Base-by-base conservation (phyloP, 352 stramenopile genomes). In the Globisporangium apiculatum region DNA sequence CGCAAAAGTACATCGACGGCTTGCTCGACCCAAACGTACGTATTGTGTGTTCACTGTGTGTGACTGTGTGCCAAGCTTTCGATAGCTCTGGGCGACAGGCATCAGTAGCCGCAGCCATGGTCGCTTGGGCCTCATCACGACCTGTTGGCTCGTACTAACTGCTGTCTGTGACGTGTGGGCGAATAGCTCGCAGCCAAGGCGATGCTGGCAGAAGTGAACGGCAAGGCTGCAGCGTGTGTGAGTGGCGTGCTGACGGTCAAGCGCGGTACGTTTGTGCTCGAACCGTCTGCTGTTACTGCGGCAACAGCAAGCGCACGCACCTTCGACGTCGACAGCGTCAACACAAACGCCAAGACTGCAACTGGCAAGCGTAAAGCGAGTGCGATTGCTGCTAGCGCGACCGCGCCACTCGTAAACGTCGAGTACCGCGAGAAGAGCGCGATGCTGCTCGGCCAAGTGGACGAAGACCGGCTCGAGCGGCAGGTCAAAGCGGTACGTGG, bases 1-100 rank as follows among this genome's bases (percentile, higher is more conserved):
- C 76, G 5, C 76, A 79, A 7, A 95, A 95, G 54, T 94, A 94
- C 66, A 73, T 95, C n/a, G 83, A 92, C 58, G 86, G 83, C 45
- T 75, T 74, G 49, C 72, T 95, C 7, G 77, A 92, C 49, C 75
- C 82, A 1, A 79, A 76, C 62, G 80, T 91, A 72, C 36, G 48
- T 55, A 0, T 53, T 12, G 31, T 47, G 45, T 46, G 1, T 14
- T 0, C 12, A 6, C 38, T 53, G 7, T 12, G 3, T 18, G n/a
- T 3, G 24, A 31, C 24, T 31, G 24, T 31, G 24, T 31, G 1
- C 2, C 24, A 31, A 31, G 24, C 24, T 31, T 31, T 31, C 24
- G 24, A 31, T 31, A 31, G 24, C 24, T 31, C 24, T 31, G 24
- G 24, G 24, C 2, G 24, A 31, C 24, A 31, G 1, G 24, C 24